Conservation (phyloP, 116 monocot species). For the Papilionanthe hybrid region DNA sequence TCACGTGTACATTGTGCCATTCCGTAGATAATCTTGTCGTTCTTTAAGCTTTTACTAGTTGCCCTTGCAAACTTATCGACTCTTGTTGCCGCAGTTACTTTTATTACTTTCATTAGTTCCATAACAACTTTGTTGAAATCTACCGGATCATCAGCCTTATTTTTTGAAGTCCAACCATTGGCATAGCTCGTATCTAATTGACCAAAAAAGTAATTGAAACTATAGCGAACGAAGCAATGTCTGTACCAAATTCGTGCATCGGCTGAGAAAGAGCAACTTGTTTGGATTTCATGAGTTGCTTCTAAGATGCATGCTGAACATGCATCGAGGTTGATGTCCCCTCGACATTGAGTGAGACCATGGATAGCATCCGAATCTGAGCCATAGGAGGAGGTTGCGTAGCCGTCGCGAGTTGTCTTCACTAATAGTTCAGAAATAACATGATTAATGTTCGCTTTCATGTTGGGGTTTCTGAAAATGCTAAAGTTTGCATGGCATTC, state of each 20-base stretch:
- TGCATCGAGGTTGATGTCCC: conserved; percentile 11
- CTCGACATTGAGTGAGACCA: conserved; percentile 42
- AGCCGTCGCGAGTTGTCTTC: conserved; percentile 13
- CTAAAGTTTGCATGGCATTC: conserved; percentile 12
- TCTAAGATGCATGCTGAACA: conserved; percentile 28
- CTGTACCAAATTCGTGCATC: conserved; percentile 24
- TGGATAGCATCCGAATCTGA: conserved; percentile 15
- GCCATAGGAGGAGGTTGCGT: conserved; percentile 7
- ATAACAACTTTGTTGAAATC: background rate
- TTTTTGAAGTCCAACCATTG: background rate
- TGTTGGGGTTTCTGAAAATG: conserved; percentile 5
- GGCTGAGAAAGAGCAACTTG: conserved; percentile 11
- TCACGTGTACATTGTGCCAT: background rate
- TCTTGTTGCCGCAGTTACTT: background rate
- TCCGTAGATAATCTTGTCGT: background rate
- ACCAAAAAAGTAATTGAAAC: background rate
- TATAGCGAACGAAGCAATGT: conserved; percentile 27
- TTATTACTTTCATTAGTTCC: background rate
- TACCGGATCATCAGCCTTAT: background rate
- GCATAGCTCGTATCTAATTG: background rate
- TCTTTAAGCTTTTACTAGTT: background rate
- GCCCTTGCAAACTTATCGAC: background rate
- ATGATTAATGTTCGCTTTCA: conserved; percentile 20
- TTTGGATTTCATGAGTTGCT: background rate
- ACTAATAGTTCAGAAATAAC: conserved; percentile 13